phyloP scores from a whole-genome alignment of 257 asterid genomes.

The Verbena officinalis region DNA sequence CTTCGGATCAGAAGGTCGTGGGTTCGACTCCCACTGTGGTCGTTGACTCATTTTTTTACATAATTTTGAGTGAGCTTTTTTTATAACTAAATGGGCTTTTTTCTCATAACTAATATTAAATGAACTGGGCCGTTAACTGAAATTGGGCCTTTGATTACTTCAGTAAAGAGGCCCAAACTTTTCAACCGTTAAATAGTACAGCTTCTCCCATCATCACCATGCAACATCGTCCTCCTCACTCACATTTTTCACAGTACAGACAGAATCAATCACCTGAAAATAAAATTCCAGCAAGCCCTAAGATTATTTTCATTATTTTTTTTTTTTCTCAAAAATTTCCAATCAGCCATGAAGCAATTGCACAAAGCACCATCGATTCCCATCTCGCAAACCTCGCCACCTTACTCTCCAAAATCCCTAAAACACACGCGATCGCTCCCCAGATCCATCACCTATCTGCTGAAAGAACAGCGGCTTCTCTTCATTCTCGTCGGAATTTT shows the following conservation, averaged over 20 bases:
- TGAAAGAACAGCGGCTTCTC: constrained; percentile 69
- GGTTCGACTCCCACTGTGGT: constrained; percentile 99
- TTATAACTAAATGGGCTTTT: neutral
- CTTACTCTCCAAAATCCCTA: constrained; percentile 70
- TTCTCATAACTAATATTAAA: too few species aligned
- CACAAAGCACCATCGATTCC: constrained; percentile 61
- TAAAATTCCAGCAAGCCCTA: neutral
- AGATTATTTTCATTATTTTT: neutral
- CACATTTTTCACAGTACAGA: neutral
- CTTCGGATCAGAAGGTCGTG: constrained; percentile 99
- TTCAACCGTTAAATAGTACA: neutral
- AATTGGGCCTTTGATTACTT: neutral
- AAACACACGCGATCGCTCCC: constrained; percentile 71
- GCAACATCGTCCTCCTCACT: neutral
- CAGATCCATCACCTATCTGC: constrained; percentile 68
- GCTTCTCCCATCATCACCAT: neutral
- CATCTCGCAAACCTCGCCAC: constrained; percentile 38
- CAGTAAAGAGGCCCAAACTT: neutral
- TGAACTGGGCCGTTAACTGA: neutral
- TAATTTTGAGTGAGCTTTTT: neutral
- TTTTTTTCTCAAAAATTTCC: neutral
- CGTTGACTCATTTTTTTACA: constrained; percentile 27
- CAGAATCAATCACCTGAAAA: neutral
- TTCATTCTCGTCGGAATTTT: constrained; percentile 70
- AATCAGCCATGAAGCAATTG: constrained; percentile 62